Conservation (phyloP, 2,329 filamentous ascomycete genomes). For the Venturia effusa region DNA sequence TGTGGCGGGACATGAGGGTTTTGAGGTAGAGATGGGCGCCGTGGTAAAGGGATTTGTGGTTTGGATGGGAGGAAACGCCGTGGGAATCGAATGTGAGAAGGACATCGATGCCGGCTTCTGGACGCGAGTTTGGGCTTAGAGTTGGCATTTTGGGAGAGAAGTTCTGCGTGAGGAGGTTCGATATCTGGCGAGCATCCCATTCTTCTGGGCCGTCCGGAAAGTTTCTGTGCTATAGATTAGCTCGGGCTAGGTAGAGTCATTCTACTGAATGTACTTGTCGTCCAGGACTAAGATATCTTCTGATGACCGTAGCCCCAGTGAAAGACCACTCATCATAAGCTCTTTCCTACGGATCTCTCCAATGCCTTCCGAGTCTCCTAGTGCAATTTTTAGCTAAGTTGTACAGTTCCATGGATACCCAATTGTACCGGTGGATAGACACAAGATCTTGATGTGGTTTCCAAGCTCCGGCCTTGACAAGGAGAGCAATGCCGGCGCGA, state of each 20-base stretch:
- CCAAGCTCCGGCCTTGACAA: slow-evolving; percentile 68
- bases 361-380: slow-evolving; percentile 76
- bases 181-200: slow-evolving; percentile 65
- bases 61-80: slow-evolving; percentile 81
- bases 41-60: slow-evolving; percentile 82
- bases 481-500: slow-evolving; percentile 77
- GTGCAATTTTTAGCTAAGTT: slow-evolving; percentile 12
- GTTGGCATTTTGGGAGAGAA: slow-evolving; percentile 52
- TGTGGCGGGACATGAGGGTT: slow-evolving; percentile 50
- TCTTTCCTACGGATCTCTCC: slow-evolving; percentile 76
- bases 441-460: slow-evolving; percentile 91
- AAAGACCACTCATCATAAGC: slow-evolving; percentile 66
- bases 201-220: slow-evolving; percentile 72
- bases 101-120: slow-evolving; percentile 56
- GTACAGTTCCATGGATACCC: not conserved
- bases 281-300: slow-evolving; percentile 83
- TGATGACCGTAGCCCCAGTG: slow-evolving; percentile 61
- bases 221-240: slow-evolving; percentile 31
- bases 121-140: slow-evolving; percentile 25
- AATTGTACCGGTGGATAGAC: slow-evolving; percentile 65
- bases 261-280: slow-evolving; percentile 43
- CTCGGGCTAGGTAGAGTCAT: not conserved
- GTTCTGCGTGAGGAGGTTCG: slow-evolving; percentile 56
- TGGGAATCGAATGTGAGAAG: slow-evolving; percentile 80
- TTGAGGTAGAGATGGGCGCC: slow-evolving; percentile 66